Base-by-base conservation (phyloP, 1,284 basidiomycete genomes). In the Moesziomyces aphidis region DNA sequence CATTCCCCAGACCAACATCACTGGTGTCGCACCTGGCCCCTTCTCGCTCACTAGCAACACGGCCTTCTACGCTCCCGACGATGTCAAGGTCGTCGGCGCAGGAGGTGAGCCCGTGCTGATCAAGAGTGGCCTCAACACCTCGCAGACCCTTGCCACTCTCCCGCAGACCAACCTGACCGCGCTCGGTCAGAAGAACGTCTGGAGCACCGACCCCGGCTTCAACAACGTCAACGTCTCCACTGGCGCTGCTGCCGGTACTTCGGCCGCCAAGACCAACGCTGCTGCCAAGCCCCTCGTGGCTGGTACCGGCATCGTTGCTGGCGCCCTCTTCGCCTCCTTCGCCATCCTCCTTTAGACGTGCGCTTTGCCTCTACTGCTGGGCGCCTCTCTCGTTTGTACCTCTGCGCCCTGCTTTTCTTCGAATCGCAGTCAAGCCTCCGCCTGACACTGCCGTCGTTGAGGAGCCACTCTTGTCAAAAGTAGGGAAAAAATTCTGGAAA, bases 1-100 rank as follows among this genome's bases (percentile, higher is more conserved):
- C n/a, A 61, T 59, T 9, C 85, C 85, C 17, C 45, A 72, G 60
- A 80, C 79, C 69, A 86, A 86, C 76, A 52, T 84, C 24, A 85
- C 85, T 5, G 83, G 83, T 43, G 69, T 83, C 60, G 80, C 73
- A 61, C 73, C 83, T 7, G 85, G 85, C 26, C 69, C 74, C 10
- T 55, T 73, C 66, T 81, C 79, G 51, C 45, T 63, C 9, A 68
- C 57, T 4, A 22, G 52, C 22, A 83, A 81, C 83, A 76, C 70
- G 21, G 78, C 81, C 36, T 68, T 85, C 66, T 78, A 78, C 36
- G 83, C 83, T 7, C 85, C 85, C 22, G 68, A 80, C 55, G 65
- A 78, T 44, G 60, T 63, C 55, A 73, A 67, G 22, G 80, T 78
- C 43, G 50, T 68, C 17, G 85, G 85, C 26, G 83, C 83, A 13